A percentile compares a stretch with the other conserved stretches of the same genome.
Conservation (phyloP, 2,329 filamentous ascomycete genomes). For the Sclerotinia trifoliorum region DNA sequence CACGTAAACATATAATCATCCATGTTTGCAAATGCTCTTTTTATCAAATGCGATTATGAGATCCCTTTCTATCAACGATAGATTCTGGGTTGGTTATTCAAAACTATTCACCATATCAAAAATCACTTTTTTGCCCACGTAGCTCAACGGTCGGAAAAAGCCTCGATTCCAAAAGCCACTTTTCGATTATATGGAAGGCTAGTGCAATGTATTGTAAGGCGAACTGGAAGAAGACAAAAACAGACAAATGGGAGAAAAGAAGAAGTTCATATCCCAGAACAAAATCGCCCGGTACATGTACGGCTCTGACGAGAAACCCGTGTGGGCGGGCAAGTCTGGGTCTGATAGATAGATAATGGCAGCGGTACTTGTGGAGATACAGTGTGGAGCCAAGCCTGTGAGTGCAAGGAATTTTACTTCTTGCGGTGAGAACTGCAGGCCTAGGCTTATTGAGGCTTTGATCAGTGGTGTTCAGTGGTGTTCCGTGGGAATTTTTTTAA, state of each 20-base stretch:
- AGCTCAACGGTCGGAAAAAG: not conserved
- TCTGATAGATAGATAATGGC: slow-evolving; percentile 14
- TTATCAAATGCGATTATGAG: not conserved
- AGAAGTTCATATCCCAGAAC: slow-evolving; percentile 10
- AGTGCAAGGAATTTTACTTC: slow-evolving; percentile 3
- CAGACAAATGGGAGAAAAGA: not conserved
- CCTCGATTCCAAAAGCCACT: not conserved
- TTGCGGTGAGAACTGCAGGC: slow-evolving; percentile 22
- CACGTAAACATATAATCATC: slow-evolving; percentile 41
- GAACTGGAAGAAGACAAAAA: not conserved
- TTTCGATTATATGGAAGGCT: not conserved
- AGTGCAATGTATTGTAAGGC: not conserved
- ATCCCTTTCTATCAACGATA: not conserved
- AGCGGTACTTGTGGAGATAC: not conserved
- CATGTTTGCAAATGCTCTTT: slow-evolving; percentile 30
- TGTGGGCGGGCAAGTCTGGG: not conserved
- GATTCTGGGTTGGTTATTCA: not conserved
- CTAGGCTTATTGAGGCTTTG: slow-evolving; percentile 14
- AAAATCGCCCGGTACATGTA: slow-evolving; percentile 7
- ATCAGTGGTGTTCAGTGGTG: not conserved
- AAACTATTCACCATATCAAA: not conserved
- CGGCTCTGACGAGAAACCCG: slow-evolving; percentile 4
- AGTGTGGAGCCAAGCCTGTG: not conserved
- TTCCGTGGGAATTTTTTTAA: not conserved
- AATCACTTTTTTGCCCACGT: not conserved